Evolutionary conservation across 257 asterid species (phyloP), one percentile per base, ranked within the genome.

Genomic region (Petunia secreta): DNA sequence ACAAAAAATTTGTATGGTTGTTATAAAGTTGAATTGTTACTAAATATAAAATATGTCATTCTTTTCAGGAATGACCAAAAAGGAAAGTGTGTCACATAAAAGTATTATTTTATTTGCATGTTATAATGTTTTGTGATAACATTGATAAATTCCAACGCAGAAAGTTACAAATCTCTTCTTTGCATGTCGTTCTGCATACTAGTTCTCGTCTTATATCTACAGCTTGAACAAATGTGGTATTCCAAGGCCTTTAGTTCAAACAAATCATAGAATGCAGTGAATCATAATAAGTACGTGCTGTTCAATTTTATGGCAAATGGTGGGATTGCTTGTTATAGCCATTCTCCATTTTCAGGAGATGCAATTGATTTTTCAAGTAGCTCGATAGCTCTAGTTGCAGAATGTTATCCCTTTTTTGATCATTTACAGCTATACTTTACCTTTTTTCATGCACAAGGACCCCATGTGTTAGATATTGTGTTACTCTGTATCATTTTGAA

Each of bases 121-220:
- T 69, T 46, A 50, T 48, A 69, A 25, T 69, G 41, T 46, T 69
- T 69, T 15, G 43, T 69, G 41, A 46, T 46, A 69, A 69, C 58
- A 46, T 25, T 69, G 59, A 9, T 5, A 44, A 68, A 68, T n/a
- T 69, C 43, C 25, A 46, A 10, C 8, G 40, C 59, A 46, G 16
- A 40, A 14, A 69, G 76, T 69, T 69, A 69, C 55, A 46, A 37
- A 69, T 69, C 41, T 16, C 14, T 37, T 69, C 41, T 69, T 69
- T 69, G 76, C 58, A 69, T 69, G 58, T 69, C 58, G 46, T 69
- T 69, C 43, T 9, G 59, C 58, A 41, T 46, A 69, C 77, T 46
- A 25, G 77, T 46, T 69, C 59, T 69, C 25, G 25, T 25, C 43
- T 69, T 54, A 46, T 69, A 7, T 46, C 43, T 46, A 69, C 6